Conservation (phyloP, 306 rosid species). For the Vicia villosa region DNA sequence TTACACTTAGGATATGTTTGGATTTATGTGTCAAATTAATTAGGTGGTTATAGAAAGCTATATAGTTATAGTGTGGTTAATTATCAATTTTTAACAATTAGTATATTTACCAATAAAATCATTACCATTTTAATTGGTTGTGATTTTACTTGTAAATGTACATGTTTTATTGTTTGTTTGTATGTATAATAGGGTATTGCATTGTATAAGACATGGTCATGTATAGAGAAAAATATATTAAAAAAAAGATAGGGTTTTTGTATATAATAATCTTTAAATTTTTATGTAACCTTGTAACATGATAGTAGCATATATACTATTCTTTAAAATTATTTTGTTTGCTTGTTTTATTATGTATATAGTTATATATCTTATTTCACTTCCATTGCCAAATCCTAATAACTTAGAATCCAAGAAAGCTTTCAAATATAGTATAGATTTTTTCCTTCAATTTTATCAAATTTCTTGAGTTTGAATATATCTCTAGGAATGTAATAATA, state of each 20-base stretch:
- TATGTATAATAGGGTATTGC: constrained; percentile 8
- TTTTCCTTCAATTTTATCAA: neutral
- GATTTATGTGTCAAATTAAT: constrained; percentile 1
- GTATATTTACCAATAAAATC: constrained; percentile 54
- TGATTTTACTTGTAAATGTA: constrained; percentile 52
- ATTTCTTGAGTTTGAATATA: neutral
- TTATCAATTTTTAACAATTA: constrained; percentile 16
- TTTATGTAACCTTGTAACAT: neutral
- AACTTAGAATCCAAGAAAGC: neutral
- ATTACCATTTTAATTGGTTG: constrained; percentile 24
- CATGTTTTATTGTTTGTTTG: neutral
- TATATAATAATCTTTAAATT: neutral
- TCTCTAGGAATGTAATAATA: too few species aligned
- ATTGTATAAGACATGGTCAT: neutral
- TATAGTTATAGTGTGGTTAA: neutral
- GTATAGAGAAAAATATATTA: neutral
- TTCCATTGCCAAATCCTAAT: constrained; percentile 3
- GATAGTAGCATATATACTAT: neutral
- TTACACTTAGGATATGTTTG: constrained; percentile 33
- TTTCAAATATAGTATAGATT: neutral
- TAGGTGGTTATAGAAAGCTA: constrained; percentile 5
- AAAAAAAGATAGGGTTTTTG: neutral
- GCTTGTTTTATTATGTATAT: neutral
- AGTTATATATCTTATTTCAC: neutral
- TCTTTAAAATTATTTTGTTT: neutral